Evolutionary conservation across 2,329 filamentous ascomycete genomes (phyloP).

Genomic region (Cercospora janseana): DNA sequence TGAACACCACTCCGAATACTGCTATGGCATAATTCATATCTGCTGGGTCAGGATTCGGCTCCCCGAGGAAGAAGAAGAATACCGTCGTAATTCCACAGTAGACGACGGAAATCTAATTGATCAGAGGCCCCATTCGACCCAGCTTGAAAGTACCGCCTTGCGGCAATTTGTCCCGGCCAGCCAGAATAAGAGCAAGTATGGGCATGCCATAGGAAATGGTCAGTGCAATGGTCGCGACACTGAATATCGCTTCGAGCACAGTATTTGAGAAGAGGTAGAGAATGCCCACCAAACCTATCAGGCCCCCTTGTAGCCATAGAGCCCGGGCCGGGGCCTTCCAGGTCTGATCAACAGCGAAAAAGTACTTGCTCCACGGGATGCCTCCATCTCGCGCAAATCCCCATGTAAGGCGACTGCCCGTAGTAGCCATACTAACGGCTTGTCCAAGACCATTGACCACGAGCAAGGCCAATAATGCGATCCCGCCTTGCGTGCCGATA

Average conservation of each 20-base stretch:
- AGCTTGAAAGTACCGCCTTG: slow-evolving; percentile 45
- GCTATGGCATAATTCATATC: slow-evolving; percentile 61
- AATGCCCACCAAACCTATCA: slow-evolving; percentile 52
- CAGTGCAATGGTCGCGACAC: slow-evolving; percentile 44
- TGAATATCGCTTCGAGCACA: slow-evolving; percentile 46
- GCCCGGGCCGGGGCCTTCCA: slow-evolving; percentile 56
- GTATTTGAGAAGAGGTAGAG: slow-evolving; percentile 43
- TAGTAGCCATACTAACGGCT: slow-evolving; percentile 52
- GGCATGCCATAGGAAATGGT: slow-evolving; percentile 46
- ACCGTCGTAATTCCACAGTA: slow-evolving; percentile 55
- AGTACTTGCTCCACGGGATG: slow-evolving; percentile 30
- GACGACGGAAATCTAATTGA: slow-evolving; percentile 48
- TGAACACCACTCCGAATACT: slow-evolving; percentile 56
- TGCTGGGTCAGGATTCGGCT: slow-evolving; percentile 46
- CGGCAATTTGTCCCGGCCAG: slow-evolving; percentile 55
- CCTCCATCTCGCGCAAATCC: slow-evolving; percentile 32
- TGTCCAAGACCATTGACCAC: slow-evolving; percentile 58
- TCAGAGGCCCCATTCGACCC: slow-evolving; percentile 38
- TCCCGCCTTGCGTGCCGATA: slow-evolving; percentile 47
- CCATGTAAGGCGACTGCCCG: slow-evolving; percentile 31
- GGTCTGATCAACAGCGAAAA: slow-evolving; percentile 43
- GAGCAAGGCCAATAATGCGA: slow-evolving; percentile 52
- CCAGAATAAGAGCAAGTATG: slow-evolving; percentile 40
- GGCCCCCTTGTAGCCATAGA: slow-evolving; percentile 52
- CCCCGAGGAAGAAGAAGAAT: slow-evolving; percentile 56